phyloP scores from a whole-genome alignment of 2,329 filamentous ascomycete genomes.

The Ophiostoma fasciatum region DNA sequence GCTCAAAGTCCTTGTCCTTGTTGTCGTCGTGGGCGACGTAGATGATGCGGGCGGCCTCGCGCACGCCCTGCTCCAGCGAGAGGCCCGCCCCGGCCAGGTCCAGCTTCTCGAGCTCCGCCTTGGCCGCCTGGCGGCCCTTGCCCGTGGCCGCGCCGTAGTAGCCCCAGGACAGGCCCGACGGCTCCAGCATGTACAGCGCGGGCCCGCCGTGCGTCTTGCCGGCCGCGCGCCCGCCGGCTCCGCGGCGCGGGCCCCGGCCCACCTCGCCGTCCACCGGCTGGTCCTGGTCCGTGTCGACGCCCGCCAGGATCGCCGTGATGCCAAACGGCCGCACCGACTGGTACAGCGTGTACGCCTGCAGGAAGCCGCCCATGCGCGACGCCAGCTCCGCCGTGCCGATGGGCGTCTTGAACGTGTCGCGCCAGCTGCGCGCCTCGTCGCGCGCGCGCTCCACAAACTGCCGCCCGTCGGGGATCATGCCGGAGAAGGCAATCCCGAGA shows the following conservation, averaged over 20 bases:
- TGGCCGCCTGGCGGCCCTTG: slow-evolving; percentile 91
- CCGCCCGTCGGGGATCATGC: slow-evolving; percentile 84
- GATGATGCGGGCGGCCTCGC: slow-evolving; percentile 93
- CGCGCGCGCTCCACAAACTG: slow-evolving; percentile 91
- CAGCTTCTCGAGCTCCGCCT: slow-evolving; percentile 96
- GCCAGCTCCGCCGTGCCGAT: slow-evolving; percentile 82
- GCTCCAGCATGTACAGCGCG: slow-evolving; percentile 97
- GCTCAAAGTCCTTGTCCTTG: slow-evolving; percentile 99
- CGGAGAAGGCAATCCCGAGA: slow-evolving; percentile 83
- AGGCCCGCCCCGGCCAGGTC: slow-evolving; percentile 67
- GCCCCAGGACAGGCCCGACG: slow-evolving; percentile 93
- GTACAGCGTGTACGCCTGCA: slow-evolving; percentile 96
- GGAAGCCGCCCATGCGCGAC: slow-evolving; percentile 85
- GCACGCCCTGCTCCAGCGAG: slow-evolving; percentile 74
- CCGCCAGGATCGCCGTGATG: slow-evolving; percentile 85
- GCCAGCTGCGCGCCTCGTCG: slow-evolving; percentile 85
- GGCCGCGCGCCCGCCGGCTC: slow-evolving; percentile 67
- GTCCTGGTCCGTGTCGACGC: slow-evolving; percentile 83
- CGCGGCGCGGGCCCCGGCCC: slow-evolving; percentile 60
- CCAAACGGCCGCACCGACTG: slow-evolving; percentile 93
- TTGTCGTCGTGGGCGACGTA: slow-evolving; percentile 96
- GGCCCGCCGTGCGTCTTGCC: slow-evolving; percentile 74
- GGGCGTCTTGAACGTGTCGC: slow-evolving; percentile 83
- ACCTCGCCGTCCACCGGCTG: slow-evolving; percentile 81
- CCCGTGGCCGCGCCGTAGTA: slow-evolving; percentile 97